These are phyloP conservation scores for Rhizopus delemar DNA, from an alignment of 371 early-diverging fungal species.

Conservation along the genomic window DNA sequence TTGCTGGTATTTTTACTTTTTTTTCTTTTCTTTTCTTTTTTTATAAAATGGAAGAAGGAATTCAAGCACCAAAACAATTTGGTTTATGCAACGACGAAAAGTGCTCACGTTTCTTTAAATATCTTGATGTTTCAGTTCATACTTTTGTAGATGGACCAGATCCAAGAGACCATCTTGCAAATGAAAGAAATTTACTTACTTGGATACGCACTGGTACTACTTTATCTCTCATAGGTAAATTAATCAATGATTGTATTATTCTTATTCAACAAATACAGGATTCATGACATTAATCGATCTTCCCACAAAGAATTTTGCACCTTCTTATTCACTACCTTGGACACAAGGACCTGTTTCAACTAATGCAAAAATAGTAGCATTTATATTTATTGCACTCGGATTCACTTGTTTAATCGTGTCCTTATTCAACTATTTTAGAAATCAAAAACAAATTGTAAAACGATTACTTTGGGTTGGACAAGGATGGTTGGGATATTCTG, in stretches of 20 bases:
- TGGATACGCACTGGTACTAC: conserved; percentile 48
- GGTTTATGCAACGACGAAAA: conserved; percentile 36
- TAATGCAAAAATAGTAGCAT: conserved; percentile 32
- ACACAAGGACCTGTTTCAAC: conserved; percentile 21
- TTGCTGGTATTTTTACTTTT: neutral
- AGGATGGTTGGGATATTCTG: conserved; percentile 43
- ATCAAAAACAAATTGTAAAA: conserved; percentile 36
- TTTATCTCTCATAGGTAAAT: conserved; percentile 38
- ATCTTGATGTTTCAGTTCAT: conserved; percentile 38
- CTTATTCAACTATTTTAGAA: conserved; percentile 37
- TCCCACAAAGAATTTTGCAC: conserved; percentile 37
- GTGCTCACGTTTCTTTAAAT: conserved; percentile 38
- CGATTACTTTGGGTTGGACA: conserved; percentile 40
- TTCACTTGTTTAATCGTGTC: conserved; percentile 35
- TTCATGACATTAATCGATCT: conserved; percentile 46
- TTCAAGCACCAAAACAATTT: conserved; percentile 33
- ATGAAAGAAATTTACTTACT: conserved; percentile 38
- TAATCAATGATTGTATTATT: neutral
- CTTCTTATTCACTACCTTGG: conserved; percentile 45
- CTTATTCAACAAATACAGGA: conserved; percentile 20
- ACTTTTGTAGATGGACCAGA: conserved; percentile 44
- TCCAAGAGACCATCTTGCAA: conserved; percentile 49
- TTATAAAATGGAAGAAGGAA: conserved; percentile 23
- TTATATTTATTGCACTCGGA: conserved; percentile 40
- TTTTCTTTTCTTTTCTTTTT: conserved; percentile 11